These are phyloP conservation scores for Fusarium goolgardi DNA, from an alignment of 2,329 filamentous ascomycete genomes.

Conservation along the genomic window DNA sequence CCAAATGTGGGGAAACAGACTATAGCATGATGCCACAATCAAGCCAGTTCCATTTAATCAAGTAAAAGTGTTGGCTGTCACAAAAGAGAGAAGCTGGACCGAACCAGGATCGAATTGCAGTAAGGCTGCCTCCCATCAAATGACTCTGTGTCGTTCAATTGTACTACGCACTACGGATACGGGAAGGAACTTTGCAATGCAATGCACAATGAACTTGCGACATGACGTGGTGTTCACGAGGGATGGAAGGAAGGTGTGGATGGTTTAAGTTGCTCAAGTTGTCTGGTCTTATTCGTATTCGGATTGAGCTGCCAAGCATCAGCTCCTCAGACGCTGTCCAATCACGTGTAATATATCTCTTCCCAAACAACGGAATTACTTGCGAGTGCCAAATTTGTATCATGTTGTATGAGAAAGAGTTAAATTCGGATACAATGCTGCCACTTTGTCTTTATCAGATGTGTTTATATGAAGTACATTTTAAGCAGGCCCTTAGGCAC, in stretches of 20 bases:
- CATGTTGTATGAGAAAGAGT: not conserved
- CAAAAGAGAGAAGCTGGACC: not conserved
- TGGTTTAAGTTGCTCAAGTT: not conserved
- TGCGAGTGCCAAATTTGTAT: not conserved
- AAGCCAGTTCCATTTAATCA: constrained; percentile 23
- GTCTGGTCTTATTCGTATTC: constrained; percentile 43
- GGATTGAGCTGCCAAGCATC: not conserved
- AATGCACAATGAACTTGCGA: constrained; percentile 9
- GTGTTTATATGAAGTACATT: not conserved
- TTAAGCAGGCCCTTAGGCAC: not conserved
- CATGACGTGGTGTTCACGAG: constrained; percentile 27
- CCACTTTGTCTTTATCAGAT: not conserved
- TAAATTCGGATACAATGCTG: not conserved
- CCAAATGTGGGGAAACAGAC: constrained; percentile 39
- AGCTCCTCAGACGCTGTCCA: not conserved
- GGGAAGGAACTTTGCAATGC: constrained; percentile 1
- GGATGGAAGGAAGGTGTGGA: constrained; percentile 17
- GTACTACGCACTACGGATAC: not conserved
- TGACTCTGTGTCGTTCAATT: constrained; percentile 5
- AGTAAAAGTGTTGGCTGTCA: constrained; percentile 8
- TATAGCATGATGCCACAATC: constrained; percentile 44
- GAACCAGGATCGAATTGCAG: not conserved
- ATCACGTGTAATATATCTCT: constrained; percentile 4
- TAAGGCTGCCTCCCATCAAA: constrained; percentile 9
- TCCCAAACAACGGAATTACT: not conserved